Percentiles rank a stretch among this genome's conserved stretches.
phyloP scores from a whole-genome alignment of 2,329 filamentous ascomycete genomes.

The Elsinoe batatas region DNA sequence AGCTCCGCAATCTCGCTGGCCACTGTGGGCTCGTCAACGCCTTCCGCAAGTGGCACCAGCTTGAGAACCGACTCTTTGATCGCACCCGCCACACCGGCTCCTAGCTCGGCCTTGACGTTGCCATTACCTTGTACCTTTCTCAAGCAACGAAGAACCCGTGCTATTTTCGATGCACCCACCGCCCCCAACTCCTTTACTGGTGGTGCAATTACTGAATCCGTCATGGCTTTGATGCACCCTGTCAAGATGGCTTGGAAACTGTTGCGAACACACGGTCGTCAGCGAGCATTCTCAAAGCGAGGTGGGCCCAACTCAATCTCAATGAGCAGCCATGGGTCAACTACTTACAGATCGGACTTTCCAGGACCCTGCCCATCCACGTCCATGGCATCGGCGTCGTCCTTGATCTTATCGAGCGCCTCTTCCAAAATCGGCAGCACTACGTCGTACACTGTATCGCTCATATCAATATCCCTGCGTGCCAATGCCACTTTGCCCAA shows the following conservation, averaged over 20 bases:
- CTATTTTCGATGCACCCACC: background rate
- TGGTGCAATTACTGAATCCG: background rate
- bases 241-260: conserved; percentile 2
- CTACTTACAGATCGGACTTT: conserved; percentile 26
- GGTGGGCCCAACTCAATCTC: background rate
- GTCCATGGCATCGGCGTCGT: conserved; percentile 56
- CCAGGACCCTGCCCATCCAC: conserved; percentile 33
- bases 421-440: conserved; percentile 51
- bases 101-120: background rate
- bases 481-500: conserved; percentile 64
- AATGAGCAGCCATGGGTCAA: background rate
- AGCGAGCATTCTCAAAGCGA: background rate
- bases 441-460: conserved; percentile 55
- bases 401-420: conserved; percentile 36
- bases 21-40: background rate
- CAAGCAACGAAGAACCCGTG: conserved; percentile 1
- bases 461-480: conserved; percentile 59
- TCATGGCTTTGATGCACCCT: conserved; percentile 2
- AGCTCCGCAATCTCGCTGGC: conserved; percentile 9
- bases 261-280: background rate
- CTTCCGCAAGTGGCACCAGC: background rate
- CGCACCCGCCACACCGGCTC: background rate
- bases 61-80: background rate
- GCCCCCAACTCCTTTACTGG: background rate
- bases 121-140: background rate